Evolutionary conservation across 257 asterid genomes (phyloP).

Genomic region (Phtheirospermum japonicum): DNA sequence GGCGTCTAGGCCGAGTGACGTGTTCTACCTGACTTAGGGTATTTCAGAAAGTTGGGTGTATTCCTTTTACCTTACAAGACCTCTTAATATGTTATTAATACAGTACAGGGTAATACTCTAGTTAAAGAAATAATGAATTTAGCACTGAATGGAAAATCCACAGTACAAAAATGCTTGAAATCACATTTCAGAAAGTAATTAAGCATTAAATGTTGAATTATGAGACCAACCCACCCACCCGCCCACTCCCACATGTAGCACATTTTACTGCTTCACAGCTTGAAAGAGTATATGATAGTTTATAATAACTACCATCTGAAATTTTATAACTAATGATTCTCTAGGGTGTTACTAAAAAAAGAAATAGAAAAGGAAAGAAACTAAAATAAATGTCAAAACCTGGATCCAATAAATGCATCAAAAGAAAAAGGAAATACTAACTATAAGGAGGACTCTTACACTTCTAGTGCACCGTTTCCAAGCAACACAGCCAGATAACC

Average conservation of each 20-base stretch:
- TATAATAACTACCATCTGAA: neutral
- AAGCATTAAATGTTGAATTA: neutral
- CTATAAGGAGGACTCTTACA: constrained; percentile 49
- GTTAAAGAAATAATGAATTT: neutral
- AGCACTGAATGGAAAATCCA: constrained; percentile 12
- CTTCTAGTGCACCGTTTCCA: constrained; percentile 95
- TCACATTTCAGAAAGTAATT: constrained; percentile 9
- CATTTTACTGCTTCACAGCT: neutral
- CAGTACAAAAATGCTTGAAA: constrained; percentile 9
- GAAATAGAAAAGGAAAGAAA: neutral
- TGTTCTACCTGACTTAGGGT: neutral
- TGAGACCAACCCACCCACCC: neutral
- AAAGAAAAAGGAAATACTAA: constrained; percentile 12
- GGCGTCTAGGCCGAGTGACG: neutral
- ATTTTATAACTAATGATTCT: neutral
- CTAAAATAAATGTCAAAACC: neutral
- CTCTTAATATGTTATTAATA: constrained; percentile 10
- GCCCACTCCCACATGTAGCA: neutral
- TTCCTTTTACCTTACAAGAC: neutral
- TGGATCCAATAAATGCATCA: neutral
- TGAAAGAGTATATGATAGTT: neutral
- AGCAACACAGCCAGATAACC: constrained; percentile 92
- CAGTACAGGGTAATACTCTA: neutral
- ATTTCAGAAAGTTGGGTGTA: neutral
- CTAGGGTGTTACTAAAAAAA: neutral